Base-by-base conservation (phyloP, 2,329 filamentous ascomycete genomes). In the Sporothrix phasma region DNA sequence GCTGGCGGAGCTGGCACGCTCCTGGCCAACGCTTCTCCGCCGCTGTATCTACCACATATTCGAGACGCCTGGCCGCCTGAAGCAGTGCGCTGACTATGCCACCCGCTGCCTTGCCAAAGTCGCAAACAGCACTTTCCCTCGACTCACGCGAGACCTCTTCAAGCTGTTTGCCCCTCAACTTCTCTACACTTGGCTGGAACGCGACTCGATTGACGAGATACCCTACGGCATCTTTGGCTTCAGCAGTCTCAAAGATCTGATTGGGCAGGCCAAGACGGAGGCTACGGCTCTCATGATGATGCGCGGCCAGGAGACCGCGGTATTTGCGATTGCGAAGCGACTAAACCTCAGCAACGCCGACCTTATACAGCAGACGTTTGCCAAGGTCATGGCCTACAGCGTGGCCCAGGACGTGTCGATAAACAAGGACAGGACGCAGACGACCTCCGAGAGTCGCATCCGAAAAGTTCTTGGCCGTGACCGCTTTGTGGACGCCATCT, bases 11-110 rank as follows among this genome's bases (percentile, higher is more conserved):
- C 77, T 99, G 65, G 94, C 89, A 26, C 89, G 90, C 34, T 78
- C 80, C 60, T 97, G 93, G 90, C 87, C 91, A 65, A 96, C 92
- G 0, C 80, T 97, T 22, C 80, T 97, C 49, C 87, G 92, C 61
- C 86, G 89, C 68, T 92, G 91, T 68, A 89, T 96, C 19, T 99
- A 97, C 73, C 89, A 94, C 73, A 92, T 97, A 24, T 96, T 97
- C 69, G 94, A 97, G 73, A 91, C 88, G 0, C 89, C 92, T 1
- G 90, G 89, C 1, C 85, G 86, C 64, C 84, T 96, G 15, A 76
- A 81, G 3, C 75, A 77, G 11, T 88, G 88, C 6, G 79, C 81
- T 22, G 77, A 80, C 22, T 88, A 97, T 75, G 92, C 93, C 1
- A 84, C 83, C 63, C 82, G 82, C 61, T 95, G 90, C 69, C 79